A percentile compares a stretch with the other conserved stretches of the same genome.
These are phyloP conservation scores for Scheffersomyces cryptocercus DNA, from an alignment of 1,139 yeast species.

Conservation along the genomic window DNA sequence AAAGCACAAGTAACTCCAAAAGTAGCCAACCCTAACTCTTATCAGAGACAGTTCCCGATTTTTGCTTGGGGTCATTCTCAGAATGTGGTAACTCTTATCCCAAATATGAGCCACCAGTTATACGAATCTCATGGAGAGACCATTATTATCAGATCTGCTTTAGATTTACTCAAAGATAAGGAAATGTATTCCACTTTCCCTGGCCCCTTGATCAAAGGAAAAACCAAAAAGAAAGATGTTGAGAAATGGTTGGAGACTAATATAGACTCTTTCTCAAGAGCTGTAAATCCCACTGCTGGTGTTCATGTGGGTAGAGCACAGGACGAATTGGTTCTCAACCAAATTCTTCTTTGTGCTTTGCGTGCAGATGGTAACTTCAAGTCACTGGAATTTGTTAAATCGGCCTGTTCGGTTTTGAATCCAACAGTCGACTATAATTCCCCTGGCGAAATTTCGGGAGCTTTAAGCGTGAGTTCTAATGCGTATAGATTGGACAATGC, in stretches of 20 bases:
- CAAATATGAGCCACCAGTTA: constrained; percentile 17
- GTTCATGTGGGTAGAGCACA: constrained; percentile 3
- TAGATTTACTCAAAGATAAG: constrained; percentile 20
- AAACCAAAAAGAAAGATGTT: constrained; percentile 61
- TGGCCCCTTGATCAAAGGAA: constrained; percentile 61
- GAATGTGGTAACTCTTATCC: constrained; percentile 31
- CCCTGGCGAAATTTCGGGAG: constrained; percentile 6
- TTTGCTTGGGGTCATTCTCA: constrained; percentile 65
- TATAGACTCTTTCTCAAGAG: constrained; percentile 11
- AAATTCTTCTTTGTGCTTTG: constrained; percentile 28
- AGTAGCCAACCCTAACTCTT: constrained; percentile 35
- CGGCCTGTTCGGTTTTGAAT: constrained; percentile 32
- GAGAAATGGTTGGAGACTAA: constrained; percentile 57
- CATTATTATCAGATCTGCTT: constrained; percentile 19
- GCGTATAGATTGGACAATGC: constrained; percentile 40
- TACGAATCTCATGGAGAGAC: constrained; percentile 11
- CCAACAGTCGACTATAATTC: constrained; percentile 32
- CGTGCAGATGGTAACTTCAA: constrained; percentile 32
- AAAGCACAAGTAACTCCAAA: constrained; percentile 24
- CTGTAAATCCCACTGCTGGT: constrained; percentile 1
- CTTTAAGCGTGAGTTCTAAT: constrained; percentile 14
- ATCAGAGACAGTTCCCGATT: constrained; percentile 71
- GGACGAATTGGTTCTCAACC: constrained; percentile 33
- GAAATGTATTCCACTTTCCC: constrained; percentile 45
- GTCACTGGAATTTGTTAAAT: constrained; percentile 25